phyloP scores from a whole-genome alignment of 495 filamentous ascomycete species.

The Aspergillus olivimuriae region DNA sequence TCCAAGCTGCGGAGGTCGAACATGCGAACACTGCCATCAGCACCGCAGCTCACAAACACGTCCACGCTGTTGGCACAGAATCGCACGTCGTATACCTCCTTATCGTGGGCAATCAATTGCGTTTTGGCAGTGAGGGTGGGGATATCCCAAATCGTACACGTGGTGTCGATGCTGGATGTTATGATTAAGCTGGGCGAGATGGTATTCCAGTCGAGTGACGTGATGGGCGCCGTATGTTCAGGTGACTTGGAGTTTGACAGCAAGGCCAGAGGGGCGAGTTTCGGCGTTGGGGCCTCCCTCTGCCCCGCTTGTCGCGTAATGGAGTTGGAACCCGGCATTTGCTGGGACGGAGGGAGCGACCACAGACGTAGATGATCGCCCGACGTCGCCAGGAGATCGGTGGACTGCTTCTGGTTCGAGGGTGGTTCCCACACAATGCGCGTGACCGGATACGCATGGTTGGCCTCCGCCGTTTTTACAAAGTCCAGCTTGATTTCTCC shows the following conservation, averaged over 20 bases:
- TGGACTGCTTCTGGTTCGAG: slow-evolving; percentile 93
- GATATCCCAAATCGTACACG: slow-evolving; percentile 99
- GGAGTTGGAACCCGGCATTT: slow-evolving; percentile 52
- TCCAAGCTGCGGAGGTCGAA: slow-evolving; percentile 96
- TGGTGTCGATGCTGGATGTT: slow-evolving; percentile 97
- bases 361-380: slow-evolving; percentile 94
- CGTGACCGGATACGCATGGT: slow-evolving; percentile 95
- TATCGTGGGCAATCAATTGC: slow-evolving; percentile 96
- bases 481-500: slow-evolving; percentile 80
- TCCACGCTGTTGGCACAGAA: slow-evolving; percentile 96
- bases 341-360: slow-evolving; percentile 65
- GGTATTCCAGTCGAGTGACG: slow-evolving; percentile 96
- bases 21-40: slow-evolving; percentile 97
- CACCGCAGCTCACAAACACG: slow-evolving; percentile 95
- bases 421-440: slow-evolving; percentile 96
- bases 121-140: slow-evolving; percentile 97
- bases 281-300: slow-evolving; percentile 63
- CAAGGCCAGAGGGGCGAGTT: slow-evolving; percentile 87
- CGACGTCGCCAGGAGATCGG: slow-evolving; percentile 91
- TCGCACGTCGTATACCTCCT: slow-evolving; percentile 96
- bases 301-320: slow-evolving; percentile 64
- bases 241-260: slow-evolving; percentile 97
- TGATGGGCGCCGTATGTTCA: slow-evolving; percentile 94
- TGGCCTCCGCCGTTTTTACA: slow-evolving; percentile 91
- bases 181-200: slow-evolving; percentile 95